Evolutionary conservation across 345 rosid species (phyloP), one percentile per base, ranked within the genome.

Genomic region (Aquilaria malaccensis): DNA sequence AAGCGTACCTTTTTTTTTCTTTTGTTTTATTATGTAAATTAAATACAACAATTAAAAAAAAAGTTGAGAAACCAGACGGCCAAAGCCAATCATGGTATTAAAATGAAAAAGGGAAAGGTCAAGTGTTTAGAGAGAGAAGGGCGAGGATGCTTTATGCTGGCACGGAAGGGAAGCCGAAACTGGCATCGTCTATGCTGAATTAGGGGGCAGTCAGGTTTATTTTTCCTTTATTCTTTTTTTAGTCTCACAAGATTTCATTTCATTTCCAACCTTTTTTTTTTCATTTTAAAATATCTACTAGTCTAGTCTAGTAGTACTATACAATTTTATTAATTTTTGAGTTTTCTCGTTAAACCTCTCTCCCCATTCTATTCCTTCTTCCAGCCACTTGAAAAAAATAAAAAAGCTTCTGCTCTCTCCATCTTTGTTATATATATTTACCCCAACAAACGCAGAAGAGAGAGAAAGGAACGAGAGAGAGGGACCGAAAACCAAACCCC

Each of bases 181-280:
- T 73, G 67, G 79, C 79, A 56, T 77, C 77, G 70, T 77, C 79
- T 71, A 68, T 74, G 72, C 81, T 69, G 79, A 72, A 71, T 76
- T 60, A 65, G 76, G 82, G 67, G 76, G 82, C 75, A 69, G 74
- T 69, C 37, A 45, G 67, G 58, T 58, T 56, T 63, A 30, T 1
- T 37, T 22, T 22, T 22, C 22, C 22, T 22, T 22, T 22, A 22
- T 22, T 22, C 22, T 37, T 37, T 37, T 37, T 37, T 37, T 37
- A 49, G 30, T 10, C 1, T 50, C 62, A 41, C 54, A 50, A 66
- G 30, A 56, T 52, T 50, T 54, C 57, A 52, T 12, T 50, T 61
- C 74, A 55, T 32, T 56, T 64, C 41, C 11, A 15, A 37, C 50
- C 51, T 11, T 37, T 37, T 5, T 5, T 7, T 2, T 37, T 37